phyloP scores from a whole-genome alignment of 2,329 filamentous ascomycete genomes.

The Penicillium sp. region DNA sequence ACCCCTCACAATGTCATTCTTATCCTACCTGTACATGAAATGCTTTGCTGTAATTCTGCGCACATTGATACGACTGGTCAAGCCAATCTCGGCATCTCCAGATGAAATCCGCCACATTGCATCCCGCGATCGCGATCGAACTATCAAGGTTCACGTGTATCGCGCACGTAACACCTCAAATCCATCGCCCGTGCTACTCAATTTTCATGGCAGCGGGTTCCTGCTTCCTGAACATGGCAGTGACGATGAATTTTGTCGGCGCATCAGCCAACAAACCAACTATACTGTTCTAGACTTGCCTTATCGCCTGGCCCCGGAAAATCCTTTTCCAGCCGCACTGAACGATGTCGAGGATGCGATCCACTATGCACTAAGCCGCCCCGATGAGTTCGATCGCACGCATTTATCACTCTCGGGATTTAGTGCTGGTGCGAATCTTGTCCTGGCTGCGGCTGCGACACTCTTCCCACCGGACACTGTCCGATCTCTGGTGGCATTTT shows the following conservation, averaged over 20 bases:
- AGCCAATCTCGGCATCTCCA: constrained; percentile 1
- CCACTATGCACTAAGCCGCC: constrained; percentile 32
- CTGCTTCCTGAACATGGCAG: constrained; percentile 28
- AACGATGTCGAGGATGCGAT: constrained; percentile 40
- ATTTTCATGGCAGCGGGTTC: constrained; percentile 35
- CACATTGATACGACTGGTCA: constrained; percentile 14
- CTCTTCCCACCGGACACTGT: constrained; percentile 30
- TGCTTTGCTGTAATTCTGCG: constrained; percentile 18
- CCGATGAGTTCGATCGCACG: constrained; percentile 30
- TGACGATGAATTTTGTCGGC: constrained; percentile 30
- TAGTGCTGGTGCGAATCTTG: constrained; percentile 42
- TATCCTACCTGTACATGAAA: constrained; percentile 23
- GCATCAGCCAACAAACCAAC: constrained; percentile 21
- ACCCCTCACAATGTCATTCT: constrained; percentile 14
- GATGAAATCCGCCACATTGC: constrained; percentile 28
- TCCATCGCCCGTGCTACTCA: constrained; percentile 29
- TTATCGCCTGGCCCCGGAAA: constrained; percentile 40
- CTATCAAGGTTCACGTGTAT: constrained; percentile 32
- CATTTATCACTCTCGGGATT: constrained; percentile 39
- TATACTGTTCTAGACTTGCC: constrained; percentile 36
- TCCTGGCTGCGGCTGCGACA: constrained; percentile 29
- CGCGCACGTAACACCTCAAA: constrained; percentile 10
- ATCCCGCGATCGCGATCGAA: constrained; percentile 26
- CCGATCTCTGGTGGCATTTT: constrained; percentile 31
- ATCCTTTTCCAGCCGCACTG: constrained; percentile 38